These are phyloP conservation scores for Lachancea mirantina DNA, from an alignment of 805 yeast genomes.

Conservation along the genomic window DNA sequence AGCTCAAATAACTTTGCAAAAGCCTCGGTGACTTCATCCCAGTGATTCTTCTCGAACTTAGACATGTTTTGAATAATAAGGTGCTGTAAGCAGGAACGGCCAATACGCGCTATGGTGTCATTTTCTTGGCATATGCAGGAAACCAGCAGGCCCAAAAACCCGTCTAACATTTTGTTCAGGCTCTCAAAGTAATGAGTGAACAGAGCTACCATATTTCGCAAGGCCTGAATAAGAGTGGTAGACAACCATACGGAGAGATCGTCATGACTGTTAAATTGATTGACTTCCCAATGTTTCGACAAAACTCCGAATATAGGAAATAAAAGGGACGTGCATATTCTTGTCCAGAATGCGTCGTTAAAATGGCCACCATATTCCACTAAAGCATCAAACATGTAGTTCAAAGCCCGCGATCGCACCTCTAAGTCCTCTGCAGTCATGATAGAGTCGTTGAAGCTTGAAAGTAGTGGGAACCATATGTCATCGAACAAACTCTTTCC, in stretches of 20 bases:
- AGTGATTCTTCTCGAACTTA: constrained; percentile 58
- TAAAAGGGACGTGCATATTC: constrained; percentile 64
- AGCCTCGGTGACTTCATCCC: constrained; percentile 63
- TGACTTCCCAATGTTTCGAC: constrained; percentile 65
- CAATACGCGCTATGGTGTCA: constrained; percentile 93
- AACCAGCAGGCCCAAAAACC: constrained; percentile 66
- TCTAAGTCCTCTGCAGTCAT: constrained; percentile 93
- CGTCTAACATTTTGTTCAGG: constrained; percentile 66
- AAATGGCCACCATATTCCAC: constrained; percentile 75
- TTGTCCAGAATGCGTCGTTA: constrained; percentile 72
- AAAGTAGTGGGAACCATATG: constrained; percentile 81
- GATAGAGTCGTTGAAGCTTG: constrained; percentile 78
- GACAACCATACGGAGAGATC: constrained; percentile 93
- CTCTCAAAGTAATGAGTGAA: constrained; percentile 77
- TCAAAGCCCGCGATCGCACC: constrained; percentile 83
- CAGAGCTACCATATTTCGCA: constrained; percentile 77
- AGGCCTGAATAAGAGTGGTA: constrained; percentile 91
- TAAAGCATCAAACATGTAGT: constrained; percentile 71
- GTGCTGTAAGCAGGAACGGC: constrained; percentile 79
- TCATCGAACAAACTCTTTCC: constrained; percentile 43
- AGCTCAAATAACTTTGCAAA: constrained; percentile 64
- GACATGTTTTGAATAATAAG: constrained; percentile 67
- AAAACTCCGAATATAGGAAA: constrained; percentile 88
- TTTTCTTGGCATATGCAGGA: constrained; percentile 95
- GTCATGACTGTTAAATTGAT: constrained; percentile 63